phyloP scores from a whole-genome alignment of 208 protist species.

The Borovskyia barvae region DNA sequence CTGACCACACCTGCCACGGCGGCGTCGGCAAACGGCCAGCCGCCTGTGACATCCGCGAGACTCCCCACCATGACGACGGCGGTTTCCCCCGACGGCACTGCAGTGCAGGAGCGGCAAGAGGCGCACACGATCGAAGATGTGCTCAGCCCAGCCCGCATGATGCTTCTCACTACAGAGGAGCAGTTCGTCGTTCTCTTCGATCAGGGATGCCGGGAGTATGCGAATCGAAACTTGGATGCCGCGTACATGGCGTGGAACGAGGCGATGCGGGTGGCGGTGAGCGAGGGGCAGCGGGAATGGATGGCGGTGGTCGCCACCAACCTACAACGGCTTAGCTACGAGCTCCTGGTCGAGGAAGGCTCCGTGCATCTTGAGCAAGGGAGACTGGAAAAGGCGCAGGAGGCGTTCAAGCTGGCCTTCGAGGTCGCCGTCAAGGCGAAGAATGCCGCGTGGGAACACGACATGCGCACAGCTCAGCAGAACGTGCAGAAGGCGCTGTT shows the following conservation, averaged over 20 bases:
- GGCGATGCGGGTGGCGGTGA: slow-evolving; percentile 76
- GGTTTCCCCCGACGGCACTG: background rate
- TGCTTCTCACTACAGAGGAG: slow-evolving; percentile 37
- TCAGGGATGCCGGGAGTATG: slow-evolving; percentile 77
- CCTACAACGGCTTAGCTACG: slow-evolving; percentile 89
- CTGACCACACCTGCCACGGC: no score
- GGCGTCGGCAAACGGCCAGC: no score
- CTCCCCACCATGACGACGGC: no score
- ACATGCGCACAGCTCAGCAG: slow-evolving; percentile 71
- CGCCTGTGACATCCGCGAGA: no score
- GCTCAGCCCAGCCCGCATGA: slow-evolving; percentile 20
- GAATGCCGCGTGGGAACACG: slow-evolving; percentile 83
- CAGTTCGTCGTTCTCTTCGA: slow-evolving; percentile 85
- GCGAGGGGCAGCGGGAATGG: slow-evolving; percentile 87
- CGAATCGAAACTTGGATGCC: slow-evolving; percentile 65
- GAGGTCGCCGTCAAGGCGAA: slow-evolving; percentile 81
- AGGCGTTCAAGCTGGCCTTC: slow-evolving; percentile 63
- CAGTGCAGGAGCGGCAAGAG: slow-evolving; percentile 1
- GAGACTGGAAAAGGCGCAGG: slow-evolving; percentile 72
- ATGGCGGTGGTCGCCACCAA: slow-evolving; percentile 87
- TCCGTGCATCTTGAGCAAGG: slow-evolving; percentile 53
- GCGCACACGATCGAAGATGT: slow-evolving; percentile 30
- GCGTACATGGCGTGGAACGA: slow-evolving; percentile 91
- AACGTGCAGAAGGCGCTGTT: slow-evolving; percentile 86
- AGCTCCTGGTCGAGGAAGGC: slow-evolving; percentile 85